Evolutionary conservation across 1,139 yeast genomes (phyloP).

Genomic region (Scheffersomyces insectosa): DNA sequence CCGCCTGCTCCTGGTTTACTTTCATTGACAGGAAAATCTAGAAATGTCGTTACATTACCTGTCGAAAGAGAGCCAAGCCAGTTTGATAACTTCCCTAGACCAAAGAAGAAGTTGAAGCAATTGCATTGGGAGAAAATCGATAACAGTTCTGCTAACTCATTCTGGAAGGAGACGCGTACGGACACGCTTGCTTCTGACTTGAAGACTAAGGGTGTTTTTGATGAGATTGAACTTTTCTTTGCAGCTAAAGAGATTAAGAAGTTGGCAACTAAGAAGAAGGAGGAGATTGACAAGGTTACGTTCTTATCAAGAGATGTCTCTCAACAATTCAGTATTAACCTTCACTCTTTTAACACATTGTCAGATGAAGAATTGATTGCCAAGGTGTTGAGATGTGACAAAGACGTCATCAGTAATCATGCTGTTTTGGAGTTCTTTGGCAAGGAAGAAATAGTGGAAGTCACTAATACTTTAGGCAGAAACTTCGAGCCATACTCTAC

Average conservation of each 20-base stretch:
- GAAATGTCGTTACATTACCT: conserved; percentile 6
- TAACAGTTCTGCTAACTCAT: conserved; percentile 54
- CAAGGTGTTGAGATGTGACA: conserved; percentile 65
- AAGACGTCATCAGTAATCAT: conserved; percentile 52
- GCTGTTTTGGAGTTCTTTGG: conserved; percentile 72
- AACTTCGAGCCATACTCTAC: conserved; percentile 68
- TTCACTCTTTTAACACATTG: conserved; percentile 58
- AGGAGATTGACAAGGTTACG: conserved; percentile 52
- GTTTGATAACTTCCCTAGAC: conserved; percentile 67
- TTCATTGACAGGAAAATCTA: conserved; percentile 7
- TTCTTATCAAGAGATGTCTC: conserved; percentile 70
- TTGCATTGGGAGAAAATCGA: conserved; percentile 85
- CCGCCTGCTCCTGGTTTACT: conserved; percentile 22
- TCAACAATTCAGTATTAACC: conserved; percentile 77
- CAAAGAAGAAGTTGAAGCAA: conserved; percentile 76
- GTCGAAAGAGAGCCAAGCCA: conserved; percentile 25
- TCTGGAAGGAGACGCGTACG: conserved; percentile 53
- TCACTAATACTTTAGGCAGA: conserved; percentile 62
- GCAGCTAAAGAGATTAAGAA: conserved; percentile 77
- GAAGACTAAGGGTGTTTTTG: conserved; percentile 68
- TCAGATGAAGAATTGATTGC: conserved; percentile 57
- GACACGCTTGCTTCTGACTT: conserved; percentile 57
- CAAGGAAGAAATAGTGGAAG: conserved; percentile 66
- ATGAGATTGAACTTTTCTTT: conserved; percentile 71
- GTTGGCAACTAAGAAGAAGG: conserved; percentile 49